phyloP scores from a whole-genome alignment of 352 stramenopile species.

The Globisporangium middletonii region DNA sequence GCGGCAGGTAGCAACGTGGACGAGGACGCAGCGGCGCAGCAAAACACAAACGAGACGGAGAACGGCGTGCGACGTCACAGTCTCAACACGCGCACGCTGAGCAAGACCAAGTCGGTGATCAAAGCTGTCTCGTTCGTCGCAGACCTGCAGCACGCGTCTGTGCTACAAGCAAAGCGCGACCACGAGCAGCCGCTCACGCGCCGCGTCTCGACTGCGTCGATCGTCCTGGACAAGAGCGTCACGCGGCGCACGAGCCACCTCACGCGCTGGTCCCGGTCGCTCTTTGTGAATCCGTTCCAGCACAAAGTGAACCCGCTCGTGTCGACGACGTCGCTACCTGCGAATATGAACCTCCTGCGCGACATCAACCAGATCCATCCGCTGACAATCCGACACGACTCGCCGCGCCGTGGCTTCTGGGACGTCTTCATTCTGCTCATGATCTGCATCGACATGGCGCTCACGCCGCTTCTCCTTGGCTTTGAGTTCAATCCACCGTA shows the following conservation, averaged over 20 bases:
- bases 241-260: slow-evolving; percentile 5
- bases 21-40: too few species aligned
- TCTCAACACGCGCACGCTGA: slow-evolving; percentile 7
- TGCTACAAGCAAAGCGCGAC: slow-evolving; percentile 10
- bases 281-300: slow-evolving; percentile 5
- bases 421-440: slow-evolving; percentile 47
- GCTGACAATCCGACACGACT: slow-evolving; percentile 54
- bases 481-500: slow-evolving; percentile 30
- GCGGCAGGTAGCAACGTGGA: neutral
- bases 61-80: slow-evolving; percentile 4
- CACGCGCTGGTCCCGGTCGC: slow-evolving; percentile 6
- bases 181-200: slow-evolving; percentile 26
- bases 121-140: slow-evolving; percentile 12
- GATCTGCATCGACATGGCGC: slow-evolving; percentile 45
- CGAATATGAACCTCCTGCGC: slow-evolving; percentile 28
- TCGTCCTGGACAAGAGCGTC: slow-evolving; percentile 12
- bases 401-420: slow-evolving; percentile 30
- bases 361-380: slow-evolving; percentile 25
- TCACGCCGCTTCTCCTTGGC: slow-evolving; percentile 46
- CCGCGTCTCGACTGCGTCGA: slow-evolving; percentile 29
- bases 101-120: slow-evolving; percentile 15
- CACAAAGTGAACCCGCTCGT: slow-evolving; percentile 2
- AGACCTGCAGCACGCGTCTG: slow-evolving; percentile 7
- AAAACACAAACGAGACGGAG: slow-evolving; percentile 3
- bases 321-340: slow-evolving; percentile 12